Percentiles rank a stretch among this genome's conserved stretches.
phyloP scores from a whole-genome alignment of 176 grass and related monocot species.

The Oropetium thomaeum region DNA sequence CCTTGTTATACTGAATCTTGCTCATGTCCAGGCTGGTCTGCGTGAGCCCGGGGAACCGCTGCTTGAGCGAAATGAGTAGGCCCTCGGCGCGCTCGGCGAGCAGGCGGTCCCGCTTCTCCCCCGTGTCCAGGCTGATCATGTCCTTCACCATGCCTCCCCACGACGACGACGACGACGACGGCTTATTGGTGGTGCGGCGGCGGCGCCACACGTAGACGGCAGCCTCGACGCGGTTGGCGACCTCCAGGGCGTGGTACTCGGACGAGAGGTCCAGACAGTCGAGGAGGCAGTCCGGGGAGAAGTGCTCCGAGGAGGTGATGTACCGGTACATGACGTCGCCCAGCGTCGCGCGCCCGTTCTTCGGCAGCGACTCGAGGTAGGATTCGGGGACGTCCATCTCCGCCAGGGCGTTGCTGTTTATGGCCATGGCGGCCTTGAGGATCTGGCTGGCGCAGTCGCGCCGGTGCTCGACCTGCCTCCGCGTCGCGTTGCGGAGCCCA shows the following conservation, averaged over 20 bases:
- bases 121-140: conserved; percentile 62
- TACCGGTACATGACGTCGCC: conserved; percentile 69
- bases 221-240: conserved; percentile 73
- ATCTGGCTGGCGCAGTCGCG: conserved; percentile 82
- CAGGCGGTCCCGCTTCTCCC: conserved; percentile 58
- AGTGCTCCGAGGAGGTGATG: conserved; percentile 69
- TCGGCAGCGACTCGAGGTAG: conserved; percentile 73
- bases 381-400: conserved; percentile 92
- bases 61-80: conserved; percentile 64
- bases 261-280: conserved; percentile 71
- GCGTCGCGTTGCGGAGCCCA: conserved; percentile 54
- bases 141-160: conserved; percentile 60
- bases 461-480: conserved; percentile 69
- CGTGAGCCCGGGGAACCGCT: conserved; percentile 67
- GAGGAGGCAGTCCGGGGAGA: conserved; percentile 61
- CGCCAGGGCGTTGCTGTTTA: conserved; percentile 77
- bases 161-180: conserved; percentile 47
- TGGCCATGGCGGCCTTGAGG: conserved; percentile 88
- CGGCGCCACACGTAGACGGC: conserved; percentile 62
- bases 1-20: conserved; percentile 85
- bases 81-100: conserved; percentile 66
- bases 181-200: no score
- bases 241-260: conserved; percentile 65
- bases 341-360: conserved; percentile 60
- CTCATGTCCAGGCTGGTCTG: conserved; percentile 73